phyloP scores from a whole-genome alignment of 148 eudicot species.

The Polygonum aviculare region DNA sequence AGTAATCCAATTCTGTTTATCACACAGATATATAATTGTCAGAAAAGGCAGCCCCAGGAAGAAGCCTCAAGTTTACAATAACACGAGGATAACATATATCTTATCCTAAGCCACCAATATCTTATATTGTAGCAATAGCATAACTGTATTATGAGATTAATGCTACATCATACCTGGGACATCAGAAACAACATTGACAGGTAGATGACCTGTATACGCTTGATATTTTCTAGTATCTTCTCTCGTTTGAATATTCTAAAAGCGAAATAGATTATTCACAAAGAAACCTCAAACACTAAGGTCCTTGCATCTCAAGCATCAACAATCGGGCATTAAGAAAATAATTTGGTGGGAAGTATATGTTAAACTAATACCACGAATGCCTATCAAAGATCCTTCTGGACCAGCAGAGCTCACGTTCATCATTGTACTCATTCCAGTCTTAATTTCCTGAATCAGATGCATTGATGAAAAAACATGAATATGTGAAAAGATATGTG shows the following conservation, averaged over 20 bases:
- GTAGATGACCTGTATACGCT: neutral
- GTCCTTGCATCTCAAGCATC: neutral
- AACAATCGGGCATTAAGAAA: neutral
- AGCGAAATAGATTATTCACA: neutral
- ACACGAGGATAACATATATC: too few relatives aligned
- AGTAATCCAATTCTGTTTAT: too few relatives aligned
- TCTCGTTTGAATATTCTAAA: neutral
- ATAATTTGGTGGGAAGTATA: neutral
- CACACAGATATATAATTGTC: too few relatives aligned
- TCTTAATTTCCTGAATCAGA: constrained; percentile 44
- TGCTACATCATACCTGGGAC: neutral
- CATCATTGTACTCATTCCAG: constrained; percentile 50
- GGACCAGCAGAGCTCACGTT: constrained; percentile 52
- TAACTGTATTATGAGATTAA: neutral
- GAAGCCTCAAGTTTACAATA: too few relatives aligned
- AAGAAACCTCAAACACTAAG: neutral
- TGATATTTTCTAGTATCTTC: neutral
- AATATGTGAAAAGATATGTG: neutral
- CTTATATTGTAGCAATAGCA: neutral
- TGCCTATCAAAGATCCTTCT: constrained; percentile 65
- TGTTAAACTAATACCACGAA: constrained; percentile 39
- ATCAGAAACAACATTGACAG: neutral
- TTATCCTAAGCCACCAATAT: neutral
- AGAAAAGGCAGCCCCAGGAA: too few relatives aligned
- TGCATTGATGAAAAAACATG: constrained; percentile 5